Base-by-base conservation (phyloP, 139 green algal genomes). In the Prasinococcaceae sp. region DNA sequence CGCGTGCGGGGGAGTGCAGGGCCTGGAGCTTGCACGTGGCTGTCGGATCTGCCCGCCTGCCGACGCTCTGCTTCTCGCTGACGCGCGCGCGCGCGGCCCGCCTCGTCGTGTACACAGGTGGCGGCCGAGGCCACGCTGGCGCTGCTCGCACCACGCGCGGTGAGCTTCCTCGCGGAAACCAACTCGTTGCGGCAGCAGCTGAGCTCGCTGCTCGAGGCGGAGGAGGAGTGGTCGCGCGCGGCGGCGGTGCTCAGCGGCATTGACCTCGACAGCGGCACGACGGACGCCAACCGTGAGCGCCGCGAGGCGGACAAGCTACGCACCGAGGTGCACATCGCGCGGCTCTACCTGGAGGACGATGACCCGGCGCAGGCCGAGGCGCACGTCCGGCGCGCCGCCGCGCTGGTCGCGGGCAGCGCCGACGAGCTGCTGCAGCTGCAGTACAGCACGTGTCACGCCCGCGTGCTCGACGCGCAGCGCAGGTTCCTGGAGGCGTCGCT, bases 401-500 rank as follows among this genome's bases (percentile, higher is more conserved):
- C 76, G 35, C 70, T 94, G 9, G 77, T 96, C 12, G 60, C 63
- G 0, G 38, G 20, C 26, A 77, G 66, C 66, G 60, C 84, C 68
- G 81, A 92, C 30, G 55, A 82, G 19, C 77, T 55, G 19, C 66
- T 96, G 50, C 74, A 89, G 68, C 78, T 96, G 61, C 81, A 94
- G 72, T 97, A 97, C 79, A 94, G 46, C 62, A 80, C 70, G 77
- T 67, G 20, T 94, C 86, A 95, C 55, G 90, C 88, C 1, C 76
- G 85, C 55, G 86, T 97, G 42, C 70, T 95, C 28, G 90, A 98
- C 63, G 69, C 77, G 50, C 97, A 97, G 71, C 65, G 90, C 16
- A 79, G 77, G 45, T 98, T 94, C 64, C 61, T 93, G 37, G 84
- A 96, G 49, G 85, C 87, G 1, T 80, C 82, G 6, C 59, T 77